Conservation (phyloP, 352 stramenopile genomes). For the Pilasporangium apinafurcum region DNA sequence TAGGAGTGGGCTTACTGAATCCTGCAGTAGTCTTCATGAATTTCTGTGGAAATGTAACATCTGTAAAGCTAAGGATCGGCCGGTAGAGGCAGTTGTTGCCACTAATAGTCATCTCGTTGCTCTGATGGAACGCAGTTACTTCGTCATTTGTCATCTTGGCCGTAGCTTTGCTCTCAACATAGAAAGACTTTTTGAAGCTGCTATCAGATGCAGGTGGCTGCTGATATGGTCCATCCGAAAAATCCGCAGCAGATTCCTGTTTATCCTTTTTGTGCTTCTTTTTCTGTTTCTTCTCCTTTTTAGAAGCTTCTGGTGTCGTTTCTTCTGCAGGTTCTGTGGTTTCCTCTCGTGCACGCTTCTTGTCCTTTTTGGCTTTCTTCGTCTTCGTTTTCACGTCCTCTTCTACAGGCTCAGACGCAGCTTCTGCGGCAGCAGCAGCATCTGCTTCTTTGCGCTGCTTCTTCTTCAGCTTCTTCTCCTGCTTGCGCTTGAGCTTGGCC, state of each 20-base stretch:
- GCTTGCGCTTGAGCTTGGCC: slow-evolving; percentile 22
- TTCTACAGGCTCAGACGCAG: slow-evolving; percentile 4
- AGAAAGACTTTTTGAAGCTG: slow-evolving; percentile 84
- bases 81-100: slow-evolving; percentile 88
- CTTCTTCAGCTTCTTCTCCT: slow-evolving; percentile 31
- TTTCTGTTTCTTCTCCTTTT: slow-evolving; percentile 48
- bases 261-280: slow-evolving; percentile 35
- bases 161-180: slow-evolving; percentile 65
- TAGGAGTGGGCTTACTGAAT: slow-evolving; percentile 93
- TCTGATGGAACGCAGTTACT: slow-evolving; percentile 80
- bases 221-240: slow-evolving; percentile 69
- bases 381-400: slow-evolving; percentile 20
- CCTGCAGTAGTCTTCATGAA: slow-evolving; percentile 85
- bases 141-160: slow-evolving; percentile 75
- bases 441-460: slow-evolving; percentile 39
- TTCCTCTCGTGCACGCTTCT: slow-evolving; percentile 20
- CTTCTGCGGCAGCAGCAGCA: slow-evolving; percentile 26
- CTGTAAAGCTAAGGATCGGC: slow-evolving; percentile 55
- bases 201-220: slow-evolving; percentile 53
- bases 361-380: slow-evolving; percentile 24
- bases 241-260: slow-evolving; percentile 27
- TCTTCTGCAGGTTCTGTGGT: slow-evolving; percentile 12
- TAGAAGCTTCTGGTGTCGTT: slow-evolving; percentile 14
- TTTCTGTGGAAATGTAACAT: slow-evolving; percentile 74
- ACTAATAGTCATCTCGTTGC: slow-evolving; percentile 80